Evolutionary conservation across 495 filamentous ascomycete species (phyloP).

Genomic region (Penicillium soppii): DNA sequence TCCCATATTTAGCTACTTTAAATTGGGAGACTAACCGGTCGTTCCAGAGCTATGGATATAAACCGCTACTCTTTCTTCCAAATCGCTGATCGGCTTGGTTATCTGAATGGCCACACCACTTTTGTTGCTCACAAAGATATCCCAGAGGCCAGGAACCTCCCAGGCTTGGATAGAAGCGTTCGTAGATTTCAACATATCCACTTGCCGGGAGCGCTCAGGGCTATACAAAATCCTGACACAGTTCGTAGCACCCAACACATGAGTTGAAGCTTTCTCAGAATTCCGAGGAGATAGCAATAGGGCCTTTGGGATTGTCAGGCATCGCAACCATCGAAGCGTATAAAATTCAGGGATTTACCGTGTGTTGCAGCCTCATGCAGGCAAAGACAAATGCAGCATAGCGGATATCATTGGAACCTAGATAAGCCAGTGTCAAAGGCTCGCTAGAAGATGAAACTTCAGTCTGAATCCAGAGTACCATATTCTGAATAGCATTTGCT

Average conservation of each 20-base stretch:
- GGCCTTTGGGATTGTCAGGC: constrained; percentile 8
- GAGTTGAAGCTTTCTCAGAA: constrained; percentile 30
- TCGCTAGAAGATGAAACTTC: constrained; percentile 23
- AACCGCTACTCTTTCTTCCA: constrained; percentile 43
- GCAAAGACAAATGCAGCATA: constrained; percentile 27
- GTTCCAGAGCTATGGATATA: constrained; percentile 60
- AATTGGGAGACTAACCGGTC: constrained; percentile 30
- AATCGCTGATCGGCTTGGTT: constrained; percentile 9
- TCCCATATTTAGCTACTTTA: not conserved
- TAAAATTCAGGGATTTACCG: not conserved
- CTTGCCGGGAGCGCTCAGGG: constrained; percentile 9
- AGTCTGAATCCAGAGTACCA: constrained; percentile 47
- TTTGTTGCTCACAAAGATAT: constrained; percentile 14
- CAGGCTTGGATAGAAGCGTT: constrained; percentile 13
- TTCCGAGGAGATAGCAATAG: constrained; percentile 40
- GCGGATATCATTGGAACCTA: constrained; percentile 29
- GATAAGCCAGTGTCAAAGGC: constrained; percentile 29
- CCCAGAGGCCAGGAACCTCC: constrained; percentile 18
- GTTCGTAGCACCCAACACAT: constrained; percentile 29
- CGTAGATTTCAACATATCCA: constrained; percentile 8
- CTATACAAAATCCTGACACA: constrained; percentile 32
- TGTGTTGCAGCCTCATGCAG: constrained; percentile 24
- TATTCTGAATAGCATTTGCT: constrained; percentile 51
- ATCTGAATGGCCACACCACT: constrained; percentile 8
- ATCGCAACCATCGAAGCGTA: not conserved